phyloP scores from a whole-genome alignment of 2,329 filamentous ascomycete species.

The Penicillium sp. region DNA sequence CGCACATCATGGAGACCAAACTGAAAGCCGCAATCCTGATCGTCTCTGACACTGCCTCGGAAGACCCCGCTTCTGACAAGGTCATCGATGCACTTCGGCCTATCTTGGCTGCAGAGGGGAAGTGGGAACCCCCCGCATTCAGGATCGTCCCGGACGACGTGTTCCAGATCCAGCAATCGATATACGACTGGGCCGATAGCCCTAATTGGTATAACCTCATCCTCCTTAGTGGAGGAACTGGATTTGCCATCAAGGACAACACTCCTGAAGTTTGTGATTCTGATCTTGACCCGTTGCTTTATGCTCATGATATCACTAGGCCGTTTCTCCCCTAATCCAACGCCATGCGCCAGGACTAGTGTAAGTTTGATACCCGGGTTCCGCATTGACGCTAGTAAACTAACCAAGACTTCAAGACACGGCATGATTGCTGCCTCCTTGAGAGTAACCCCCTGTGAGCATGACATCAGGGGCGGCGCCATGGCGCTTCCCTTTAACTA shows the following conservation, averaged over 20 bases:
- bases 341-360: constrained; percentile 85
- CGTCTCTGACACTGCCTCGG: constrained; percentile 83
- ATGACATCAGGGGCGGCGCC: constrained; percentile 12
- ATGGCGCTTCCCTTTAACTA: constrained; percentile 7
- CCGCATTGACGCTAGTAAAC: constrained; percentile 5
- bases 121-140: constrained; percentile 68
- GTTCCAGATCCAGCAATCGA: constrained; percentile 68
- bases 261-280: constrained; percentile 73
- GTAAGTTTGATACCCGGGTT: constrained; percentile 42
- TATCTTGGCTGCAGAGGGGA: constrained; percentile 66
- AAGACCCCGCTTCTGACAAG: constrained; percentile 74
- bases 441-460: constrained; percentile 81
- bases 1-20: constrained; percentile 29
- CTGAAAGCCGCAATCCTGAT: constrained; percentile 77
- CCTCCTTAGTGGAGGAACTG: constrained; percentile 87
- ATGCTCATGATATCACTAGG: constrained; percentile 50
- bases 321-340: constrained; percentile 73
- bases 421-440: constrained; percentile 87
- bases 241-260: constrained; percentile 78
- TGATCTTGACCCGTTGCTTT: background rate
- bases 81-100: constrained; percentile 65
- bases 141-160: constrained; percentile 78
- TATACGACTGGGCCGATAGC: constrained; percentile 72
- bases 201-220: constrained; percentile 67
- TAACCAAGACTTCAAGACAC: constrained; percentile 54